Evolutionary conservation across 1,284 basidiomycete genomes (phyloP).

Genomic region (Ustilago esculenta): DNA sequence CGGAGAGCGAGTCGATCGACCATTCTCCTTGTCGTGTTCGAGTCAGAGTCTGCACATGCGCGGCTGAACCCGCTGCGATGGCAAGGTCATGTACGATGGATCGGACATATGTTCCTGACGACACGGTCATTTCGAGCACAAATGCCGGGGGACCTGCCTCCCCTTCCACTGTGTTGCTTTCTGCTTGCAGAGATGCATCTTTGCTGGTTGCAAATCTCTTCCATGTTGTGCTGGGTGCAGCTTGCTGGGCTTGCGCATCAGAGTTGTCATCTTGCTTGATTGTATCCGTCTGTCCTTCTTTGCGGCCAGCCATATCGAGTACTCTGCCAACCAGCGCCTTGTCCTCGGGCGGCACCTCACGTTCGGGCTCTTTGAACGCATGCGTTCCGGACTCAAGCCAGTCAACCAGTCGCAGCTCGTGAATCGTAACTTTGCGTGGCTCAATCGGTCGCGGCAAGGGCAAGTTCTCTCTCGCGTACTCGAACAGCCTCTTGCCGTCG

Average conservation of each 20-base stretch:
- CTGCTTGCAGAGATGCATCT: constrained; percentile 7
- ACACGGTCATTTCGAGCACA: constrained; percentile 63
- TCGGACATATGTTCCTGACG: constrained; percentile 65
- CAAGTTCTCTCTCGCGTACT: constrained; percentile 89
- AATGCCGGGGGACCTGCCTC: constrained; percentile 51
- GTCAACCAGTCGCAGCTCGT: constrained; percentile 75
- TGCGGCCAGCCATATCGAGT: constrained; percentile 50
- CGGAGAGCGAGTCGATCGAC: constrained; percentile 29
- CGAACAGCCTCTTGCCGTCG: constrained; percentile 94
- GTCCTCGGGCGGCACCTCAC: constrained; percentile 57
- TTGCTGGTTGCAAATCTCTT: constrained; percentile 8
- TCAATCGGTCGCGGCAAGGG: constrained; percentile 93
- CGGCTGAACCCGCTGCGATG: constrained; percentile 53
- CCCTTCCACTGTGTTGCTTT: not conserved
- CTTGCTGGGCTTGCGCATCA: constrained; percentile 6
- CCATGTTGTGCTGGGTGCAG: constrained; percentile 2
- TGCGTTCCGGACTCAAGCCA: constrained; percentile 58
- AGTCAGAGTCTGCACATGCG: constrained; percentile 62
- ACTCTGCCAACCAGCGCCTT: constrained; percentile 56
- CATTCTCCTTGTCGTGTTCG: constrained; percentile 64
- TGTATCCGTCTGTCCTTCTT: constrained; percentile 40
- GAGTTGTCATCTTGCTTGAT: constrained; percentile 21
- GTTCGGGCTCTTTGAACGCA: constrained; percentile 51
- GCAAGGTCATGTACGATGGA: constrained; percentile 66
- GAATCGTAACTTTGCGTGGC: constrained; percentile 82